Conservation (phyloP, 805 yeast genomes). For the Ogataea parapolymorpha region DNA sequence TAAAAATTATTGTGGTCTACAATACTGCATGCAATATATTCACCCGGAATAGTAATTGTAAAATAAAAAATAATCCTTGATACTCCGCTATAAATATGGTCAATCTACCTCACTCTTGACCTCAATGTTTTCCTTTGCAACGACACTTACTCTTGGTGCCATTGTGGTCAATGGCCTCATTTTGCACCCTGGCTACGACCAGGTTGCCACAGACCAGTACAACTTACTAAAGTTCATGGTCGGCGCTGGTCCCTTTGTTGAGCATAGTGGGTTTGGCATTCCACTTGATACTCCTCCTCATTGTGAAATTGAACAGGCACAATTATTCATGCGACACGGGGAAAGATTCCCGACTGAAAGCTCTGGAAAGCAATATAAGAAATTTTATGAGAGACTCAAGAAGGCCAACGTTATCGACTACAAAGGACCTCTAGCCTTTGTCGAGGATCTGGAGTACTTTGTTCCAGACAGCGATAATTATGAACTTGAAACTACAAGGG, state of each 20-base stretch:
- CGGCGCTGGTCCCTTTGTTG: slow-evolving; percentile 52
- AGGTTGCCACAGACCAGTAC: slow-evolving; percentile 28
- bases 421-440: slow-evolving; percentile 44
- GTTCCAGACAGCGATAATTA: neutral
- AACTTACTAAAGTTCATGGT: slow-evolving; percentile 29
- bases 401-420: slow-evolving; percentile 17
- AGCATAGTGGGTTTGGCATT: slow-evolving; percentile 50
- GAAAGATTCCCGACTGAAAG: slow-evolving; percentile 47
- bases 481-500: slow-evolving; percentile 47
- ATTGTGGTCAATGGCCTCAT: neutral
- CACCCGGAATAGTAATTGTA: neutral
- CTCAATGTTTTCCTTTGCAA: neutral
- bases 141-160: neutral
- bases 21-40: neutral
- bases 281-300: slow-evolving; percentile 47
- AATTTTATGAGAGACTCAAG: slow-evolving; percentile 5
- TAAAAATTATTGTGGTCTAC: too few species aligned
- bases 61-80: neutral
- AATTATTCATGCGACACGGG: slow-evolving; percentile 53
- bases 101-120: neutral
- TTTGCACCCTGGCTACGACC: neutral
- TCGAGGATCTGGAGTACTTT: slow-evolving; percentile 41
- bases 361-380: slow-evolving; percentile 14
- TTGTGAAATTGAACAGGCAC: slow-evolving; percentile 53
- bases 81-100: neutral